Evolutionary conservation across 352 stramenopile genomes (phyloP).

Genomic region (Globisporangium mamillatum): DNA sequence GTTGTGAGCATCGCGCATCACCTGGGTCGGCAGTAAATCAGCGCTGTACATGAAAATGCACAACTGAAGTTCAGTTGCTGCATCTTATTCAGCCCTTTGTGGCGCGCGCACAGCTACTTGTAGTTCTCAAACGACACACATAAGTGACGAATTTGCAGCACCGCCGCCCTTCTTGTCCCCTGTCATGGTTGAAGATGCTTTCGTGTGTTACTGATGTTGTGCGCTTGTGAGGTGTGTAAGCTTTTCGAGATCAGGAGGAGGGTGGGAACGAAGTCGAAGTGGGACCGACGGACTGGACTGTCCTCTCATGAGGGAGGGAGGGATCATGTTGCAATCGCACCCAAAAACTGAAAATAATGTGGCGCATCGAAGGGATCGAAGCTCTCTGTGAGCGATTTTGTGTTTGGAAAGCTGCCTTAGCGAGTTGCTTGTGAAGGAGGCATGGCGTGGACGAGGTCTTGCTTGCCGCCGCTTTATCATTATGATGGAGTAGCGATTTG

Average conservation of each 20-base stretch:
- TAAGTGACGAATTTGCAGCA: neutral
- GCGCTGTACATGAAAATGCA: too few relatives aligned
- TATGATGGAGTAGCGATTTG: neutral
- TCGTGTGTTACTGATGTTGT: neutral
- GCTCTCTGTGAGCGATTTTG: neutral
- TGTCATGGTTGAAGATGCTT: neutral
- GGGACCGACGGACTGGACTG: too few relatives aligned
- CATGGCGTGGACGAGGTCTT: too few relatives aligned
- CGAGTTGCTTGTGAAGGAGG: too few relatives aligned
- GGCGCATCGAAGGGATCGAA: neutral
- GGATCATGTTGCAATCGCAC: neutral
- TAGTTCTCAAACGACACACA: too few relatives aligned
- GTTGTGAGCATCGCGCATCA: too few relatives aligned
- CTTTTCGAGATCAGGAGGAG: neutral
- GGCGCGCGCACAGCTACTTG: too few relatives aligned
- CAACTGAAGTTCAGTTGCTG: too few relatives aligned
- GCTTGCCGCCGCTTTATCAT: neutral
- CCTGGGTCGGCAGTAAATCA: too few relatives aligned
- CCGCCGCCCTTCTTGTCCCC: neutral
- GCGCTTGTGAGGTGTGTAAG: neutral
- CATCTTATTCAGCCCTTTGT: too few relatives aligned
- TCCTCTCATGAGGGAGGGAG: neutral
- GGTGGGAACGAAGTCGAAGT: neutral
- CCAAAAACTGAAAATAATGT: neutral
- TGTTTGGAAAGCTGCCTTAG: neutral